Conservation (phyloP, 148 eudicot species). For the Polygonum maritimum region DNA sequence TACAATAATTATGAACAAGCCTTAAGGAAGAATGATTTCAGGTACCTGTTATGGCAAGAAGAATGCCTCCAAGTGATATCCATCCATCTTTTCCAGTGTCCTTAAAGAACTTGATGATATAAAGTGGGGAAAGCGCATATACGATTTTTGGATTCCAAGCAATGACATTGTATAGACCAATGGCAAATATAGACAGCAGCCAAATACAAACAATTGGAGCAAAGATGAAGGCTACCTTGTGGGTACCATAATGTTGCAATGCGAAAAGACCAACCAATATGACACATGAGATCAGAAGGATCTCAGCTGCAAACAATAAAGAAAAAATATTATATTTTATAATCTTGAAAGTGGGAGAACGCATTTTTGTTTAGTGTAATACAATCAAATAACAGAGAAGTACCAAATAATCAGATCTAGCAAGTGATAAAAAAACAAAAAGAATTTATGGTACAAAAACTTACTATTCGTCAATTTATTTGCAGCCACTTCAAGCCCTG, state of each 20-base stretch:
- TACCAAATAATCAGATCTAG: no score
- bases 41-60: constrained; percentile 71
- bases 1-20: no score
- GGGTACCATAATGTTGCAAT: constrained; percentile 71
- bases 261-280: constrained; percentile 60
- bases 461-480: constrained; percentile 1
- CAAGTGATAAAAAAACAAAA: background rate
- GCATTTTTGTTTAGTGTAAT: no score
- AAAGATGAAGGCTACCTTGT: constrained; percentile 62
- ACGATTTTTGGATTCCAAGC: constrained; percentile 40
- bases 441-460: background rate
- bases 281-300: constrained; percentile 49
- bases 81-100: constrained; percentile 37
- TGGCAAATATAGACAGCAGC: constrained; percentile 55
- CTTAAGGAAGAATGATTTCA: no score
- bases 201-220: constrained; percentile 74
- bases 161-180: constrained; percentile 67
- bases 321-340: background rate
- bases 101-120: constrained; percentile 53
- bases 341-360: background rate
- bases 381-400: no score
- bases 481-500: constrained; percentile 8
- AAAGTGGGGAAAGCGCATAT: constrained; percentile 63
- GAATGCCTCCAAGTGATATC: constrained; percentile 57
- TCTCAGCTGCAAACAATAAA: background rate